A percentile compares a stretch with the other conserved stretches of the same genome.
Conservation (phyloP, 2,329 filamentous ascomycete species). For the Neocucurbitaria cava region DNA sequence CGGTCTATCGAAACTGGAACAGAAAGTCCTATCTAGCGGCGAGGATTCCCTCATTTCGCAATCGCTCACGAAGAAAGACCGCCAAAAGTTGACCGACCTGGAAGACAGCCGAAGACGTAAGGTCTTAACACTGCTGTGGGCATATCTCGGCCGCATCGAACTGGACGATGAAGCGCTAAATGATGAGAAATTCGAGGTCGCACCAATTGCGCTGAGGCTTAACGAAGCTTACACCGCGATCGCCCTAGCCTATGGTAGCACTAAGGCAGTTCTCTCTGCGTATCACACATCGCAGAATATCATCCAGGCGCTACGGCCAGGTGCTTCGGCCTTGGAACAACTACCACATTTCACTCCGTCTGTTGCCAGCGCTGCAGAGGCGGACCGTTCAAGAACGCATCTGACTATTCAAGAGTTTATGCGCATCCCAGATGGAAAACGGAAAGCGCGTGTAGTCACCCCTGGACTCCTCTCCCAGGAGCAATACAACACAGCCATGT, state of each 20-base stretch:
- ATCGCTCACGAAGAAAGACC: constrained; percentile 75
- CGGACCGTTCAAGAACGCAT: constrained; percentile 68
- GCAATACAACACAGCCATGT: constrained; percentile 78
- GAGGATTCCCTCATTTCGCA: constrained; percentile 59
- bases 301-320: constrained; percentile 86
- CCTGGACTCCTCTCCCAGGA: constrained; percentile 73
- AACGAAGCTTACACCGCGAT: constrained; percentile 89
- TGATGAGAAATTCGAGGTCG: constrained; percentile 86
- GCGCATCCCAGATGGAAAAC: constrained; percentile 76
- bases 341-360: constrained; percentile 82
- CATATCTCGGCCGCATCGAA: constrained; percentile 88
- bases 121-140: constrained; percentile 89
- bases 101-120: constrained; percentile 84
- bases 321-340: constrained; percentile 86
- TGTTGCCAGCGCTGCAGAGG: constrained; percentile 70
- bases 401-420: constrained; percentile 87
- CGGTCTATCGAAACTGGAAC: constrained; percentile 83
- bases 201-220: constrained; percentile 82
- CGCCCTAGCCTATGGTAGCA: constrained; percentile 84
- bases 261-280: constrained; percentile 79
- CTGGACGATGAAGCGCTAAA: constrained; percentile 79
- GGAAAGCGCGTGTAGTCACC: constrained; percentile 74
- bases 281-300: constrained; percentile 85
- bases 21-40: constrained; percentile 72
- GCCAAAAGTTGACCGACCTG: constrained; percentile 76